Percentiles rank a stretch among this genome's conserved stretches.
phyloP scores from a whole-genome alignment of 108 stramenopile species.

The Skeletonema marinoi region DNA sequence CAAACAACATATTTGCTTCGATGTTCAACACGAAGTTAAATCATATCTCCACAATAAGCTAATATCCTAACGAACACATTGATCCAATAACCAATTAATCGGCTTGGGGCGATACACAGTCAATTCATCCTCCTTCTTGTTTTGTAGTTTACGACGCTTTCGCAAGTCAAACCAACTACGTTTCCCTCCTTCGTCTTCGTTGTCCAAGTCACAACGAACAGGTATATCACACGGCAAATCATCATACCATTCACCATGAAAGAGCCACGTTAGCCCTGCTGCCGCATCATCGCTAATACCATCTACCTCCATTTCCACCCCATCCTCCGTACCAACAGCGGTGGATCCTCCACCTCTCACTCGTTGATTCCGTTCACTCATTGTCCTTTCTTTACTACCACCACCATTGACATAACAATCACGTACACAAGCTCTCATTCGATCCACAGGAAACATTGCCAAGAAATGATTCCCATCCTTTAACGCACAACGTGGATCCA shows the following conservation, averaged over 20 bases:
- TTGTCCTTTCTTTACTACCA: background rate
- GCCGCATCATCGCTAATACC: background rate
- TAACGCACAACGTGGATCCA: slow-evolving; percentile 24
- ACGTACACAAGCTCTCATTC: background rate
- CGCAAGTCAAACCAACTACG: background rate
- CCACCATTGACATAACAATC: background rate
- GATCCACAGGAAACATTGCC: slow-evolving; percentile 45
- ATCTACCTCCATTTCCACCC: background rate
- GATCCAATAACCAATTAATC: slow-evolving; percentile 3
- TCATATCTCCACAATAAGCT: background rate
- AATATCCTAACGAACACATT: slow-evolving; percentile 2
- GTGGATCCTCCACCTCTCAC: slow-evolving; percentile 1
- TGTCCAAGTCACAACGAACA: background rate
- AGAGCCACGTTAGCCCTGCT: background rate
- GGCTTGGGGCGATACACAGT: background rate
- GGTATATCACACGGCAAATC: background rate
- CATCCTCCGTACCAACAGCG: background rate
- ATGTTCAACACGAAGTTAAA: background rate
- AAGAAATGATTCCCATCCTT: slow-evolving; percentile 72
- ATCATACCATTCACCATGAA: slow-evolving; percentile 6
- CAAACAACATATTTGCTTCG: no score
- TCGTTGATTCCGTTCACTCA: background rate
- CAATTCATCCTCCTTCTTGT: background rate
- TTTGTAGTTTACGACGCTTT: background rate
- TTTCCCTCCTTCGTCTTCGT: background rate